Evolutionary conservation across 495 filamentous ascomycete species (phyloP).

Genomic region (Cercophora samala): DNA sequence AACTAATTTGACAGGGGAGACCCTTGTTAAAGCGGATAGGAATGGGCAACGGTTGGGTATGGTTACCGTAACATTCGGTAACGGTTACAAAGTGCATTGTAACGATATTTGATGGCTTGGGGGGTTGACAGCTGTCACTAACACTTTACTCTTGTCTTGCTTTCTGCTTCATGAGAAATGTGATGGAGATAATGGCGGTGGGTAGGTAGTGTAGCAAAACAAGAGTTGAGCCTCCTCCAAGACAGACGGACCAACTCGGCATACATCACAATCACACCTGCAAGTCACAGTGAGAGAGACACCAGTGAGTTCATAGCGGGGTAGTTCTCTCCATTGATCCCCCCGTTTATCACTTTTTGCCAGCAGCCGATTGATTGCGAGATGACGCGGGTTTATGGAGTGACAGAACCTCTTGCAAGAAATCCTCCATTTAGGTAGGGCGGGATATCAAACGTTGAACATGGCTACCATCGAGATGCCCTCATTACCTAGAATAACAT

Average conservation of each 20-base stretch:
- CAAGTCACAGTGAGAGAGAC: background rate
- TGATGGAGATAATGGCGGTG: background rate
- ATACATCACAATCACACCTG: background rate
- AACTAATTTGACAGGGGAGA: too few relatives aligned
- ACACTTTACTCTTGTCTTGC: background rate
- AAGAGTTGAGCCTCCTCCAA: background rate
- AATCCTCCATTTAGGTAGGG: background rate
- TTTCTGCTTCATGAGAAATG: background rate
- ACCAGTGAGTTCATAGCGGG: background rate
- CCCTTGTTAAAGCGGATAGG: background rate
- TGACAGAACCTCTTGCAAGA: background rate
- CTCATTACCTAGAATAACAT: background rate
- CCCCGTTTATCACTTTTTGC: background rate
- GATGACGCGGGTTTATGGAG: background rate
- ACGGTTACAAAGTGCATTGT: background rate
- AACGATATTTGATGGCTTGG: background rate
- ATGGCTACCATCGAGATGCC: background rate
- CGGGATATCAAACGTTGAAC: background rate
- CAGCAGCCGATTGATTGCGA: background rate
- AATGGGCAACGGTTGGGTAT: background rate
- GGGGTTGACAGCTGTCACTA: background rate
- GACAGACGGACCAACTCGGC: background rate
- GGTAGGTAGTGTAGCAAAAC: background rate
- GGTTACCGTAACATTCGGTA: background rate
- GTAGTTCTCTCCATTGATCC: background rate